phyloP scores from a whole-genome alignment of 2,329 filamentous ascomycete genomes.

The Ambrosiella xylebori region DNA sequence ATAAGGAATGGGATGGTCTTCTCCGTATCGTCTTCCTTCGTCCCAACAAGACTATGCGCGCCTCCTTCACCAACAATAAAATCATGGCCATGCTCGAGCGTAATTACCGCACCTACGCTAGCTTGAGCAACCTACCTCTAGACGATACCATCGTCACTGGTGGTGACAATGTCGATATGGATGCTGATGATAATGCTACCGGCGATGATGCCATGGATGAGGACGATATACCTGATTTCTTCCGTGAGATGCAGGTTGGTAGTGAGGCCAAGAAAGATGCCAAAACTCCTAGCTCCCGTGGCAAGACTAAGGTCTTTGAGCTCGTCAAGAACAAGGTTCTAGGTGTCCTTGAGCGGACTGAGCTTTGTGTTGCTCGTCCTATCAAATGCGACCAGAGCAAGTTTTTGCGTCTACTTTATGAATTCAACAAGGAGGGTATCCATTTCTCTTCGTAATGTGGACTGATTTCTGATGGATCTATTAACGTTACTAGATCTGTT shows the following conservation, averaged over 20 bases:
- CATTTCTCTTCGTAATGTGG: constrained; percentile 45
- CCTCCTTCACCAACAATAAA: constrained; percentile 63
- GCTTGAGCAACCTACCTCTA: constrained; percentile 63
- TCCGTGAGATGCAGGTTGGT: constrained; percentile 43
- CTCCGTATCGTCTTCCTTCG: constrained; percentile 53
- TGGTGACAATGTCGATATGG: constrained; percentile 26
- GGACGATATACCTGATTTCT: constrained; percentile 64
- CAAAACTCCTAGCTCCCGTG: constrained; percentile 54
- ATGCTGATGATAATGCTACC: constrained; percentile 24
- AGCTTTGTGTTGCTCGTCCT: constrained; percentile 63
- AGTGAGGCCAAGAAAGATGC: constrained; percentile 13
- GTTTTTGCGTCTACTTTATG: constrained; percentile 62
- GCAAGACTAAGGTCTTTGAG: constrained; percentile 62
- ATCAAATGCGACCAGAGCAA: constrained; percentile 85
- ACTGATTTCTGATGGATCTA: no score
- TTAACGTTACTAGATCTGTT: neutral
- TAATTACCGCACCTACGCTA: constrained; percentile 83
- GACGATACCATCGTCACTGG: constrained; percentile 40
- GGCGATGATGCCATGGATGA: constrained; percentile 33
- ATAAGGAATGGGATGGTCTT: constrained; percentile 89
- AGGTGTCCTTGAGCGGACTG: constrained; percentile 67
- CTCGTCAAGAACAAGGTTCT: constrained; percentile 76
- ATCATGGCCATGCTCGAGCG: constrained; percentile 66
- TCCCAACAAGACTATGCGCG: constrained; percentile 79
- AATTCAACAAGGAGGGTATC: constrained; percentile 83